phyloP scores from a whole-genome alignment of 331 rosid genomes.

The Phaseolus coccineus region DNA sequence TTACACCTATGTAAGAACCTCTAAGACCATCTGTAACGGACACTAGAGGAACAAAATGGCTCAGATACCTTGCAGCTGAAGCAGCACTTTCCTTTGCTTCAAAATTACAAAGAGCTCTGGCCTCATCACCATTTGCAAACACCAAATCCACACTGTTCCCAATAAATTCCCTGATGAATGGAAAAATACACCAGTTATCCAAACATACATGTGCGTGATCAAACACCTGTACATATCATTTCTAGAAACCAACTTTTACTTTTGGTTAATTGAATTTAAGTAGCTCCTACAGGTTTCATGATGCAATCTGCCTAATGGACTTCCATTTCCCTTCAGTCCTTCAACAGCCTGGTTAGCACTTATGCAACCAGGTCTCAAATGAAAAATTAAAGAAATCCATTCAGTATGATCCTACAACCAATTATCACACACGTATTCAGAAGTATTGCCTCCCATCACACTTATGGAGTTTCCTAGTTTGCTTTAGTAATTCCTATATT shows the following conservation, averaged over 20 bases:
- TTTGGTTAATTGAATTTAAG: neutral
- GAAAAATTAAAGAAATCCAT: neutral
- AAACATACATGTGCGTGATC: neutral
- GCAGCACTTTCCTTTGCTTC: constrained; percentile 64
- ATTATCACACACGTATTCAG: neutral
- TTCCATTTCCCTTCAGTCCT: neutral
- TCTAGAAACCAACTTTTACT: neutral
- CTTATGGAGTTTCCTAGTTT: neutral
- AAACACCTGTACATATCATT: constrained; percentile 1
- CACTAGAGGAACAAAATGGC: constrained; percentile 90
- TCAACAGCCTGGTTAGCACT: neutral
- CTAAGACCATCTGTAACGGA: constrained; percentile 84
- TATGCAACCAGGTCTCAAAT: neutral
- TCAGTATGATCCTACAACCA: neutral
- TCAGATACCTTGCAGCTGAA: constrained; percentile 77
- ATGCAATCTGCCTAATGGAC: neutral
- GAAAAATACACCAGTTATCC: constrained; percentile 19
- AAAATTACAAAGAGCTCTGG: constrained; percentile 80
- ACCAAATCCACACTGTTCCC: constrained; percentile 79
- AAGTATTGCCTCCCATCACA: neutral
- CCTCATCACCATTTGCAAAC: constrained; percentile 91
- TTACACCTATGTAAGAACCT: constrained; percentile 89
- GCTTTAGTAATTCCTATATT: neutral
- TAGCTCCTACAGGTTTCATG: neutral
- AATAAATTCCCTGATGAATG: constrained; percentile 74